Evolutionary conservation across 345 rosid species (phyloP), one percentile per base, ranked within the genome.

Genomic region (Citrus maxima): DNA sequence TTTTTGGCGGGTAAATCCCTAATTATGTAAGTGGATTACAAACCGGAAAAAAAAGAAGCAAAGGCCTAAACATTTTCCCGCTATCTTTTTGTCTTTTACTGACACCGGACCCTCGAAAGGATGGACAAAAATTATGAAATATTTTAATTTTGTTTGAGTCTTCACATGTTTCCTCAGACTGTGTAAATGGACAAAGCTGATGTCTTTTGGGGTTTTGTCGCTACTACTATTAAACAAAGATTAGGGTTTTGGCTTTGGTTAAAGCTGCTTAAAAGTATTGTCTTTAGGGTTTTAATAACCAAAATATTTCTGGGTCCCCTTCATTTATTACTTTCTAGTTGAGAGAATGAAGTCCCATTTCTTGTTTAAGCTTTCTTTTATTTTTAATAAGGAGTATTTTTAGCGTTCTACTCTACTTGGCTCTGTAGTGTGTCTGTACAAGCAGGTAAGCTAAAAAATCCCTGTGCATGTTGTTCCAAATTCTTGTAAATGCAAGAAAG

Each of bases 1-100:
- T 63, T 83, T 83, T 84, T 87, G 93, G 95, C 95, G 95, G 89
- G 89, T 85, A 85, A 87, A 67, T 32, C 82, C 82, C 84, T 84
- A 54, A 78, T 78, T 79, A 70, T 60, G 60, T 21, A 35, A 22
- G 18, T 27, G 27, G 30, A 25, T 42, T 24, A 10, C 24, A 19
- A 49, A 38, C 9, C 22, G 81, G 67, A 14, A 25, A 46, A 55
- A 9, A 67, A 73, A 77, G 54, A 56, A 2, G 34, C 34, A 3
- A 32, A 35, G 30, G 56, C 4, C 61, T 6, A 51, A 61, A 42
- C 76, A 72, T 70, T 86, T 84, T 87, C 92, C 86, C 88, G 81
- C 87, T 71, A 58, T 51, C 61, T 63, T 81, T 78, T 67, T 46
- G 76, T 70, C 84, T 40, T 70, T 67, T 54, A 42, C 82, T 68